Evolutionary conservation across 2,329 filamentous ascomycete genomes (phyloP), one percentile per base, ranked within the genome.

Genomic region (Neonectria faginata): DNA sequence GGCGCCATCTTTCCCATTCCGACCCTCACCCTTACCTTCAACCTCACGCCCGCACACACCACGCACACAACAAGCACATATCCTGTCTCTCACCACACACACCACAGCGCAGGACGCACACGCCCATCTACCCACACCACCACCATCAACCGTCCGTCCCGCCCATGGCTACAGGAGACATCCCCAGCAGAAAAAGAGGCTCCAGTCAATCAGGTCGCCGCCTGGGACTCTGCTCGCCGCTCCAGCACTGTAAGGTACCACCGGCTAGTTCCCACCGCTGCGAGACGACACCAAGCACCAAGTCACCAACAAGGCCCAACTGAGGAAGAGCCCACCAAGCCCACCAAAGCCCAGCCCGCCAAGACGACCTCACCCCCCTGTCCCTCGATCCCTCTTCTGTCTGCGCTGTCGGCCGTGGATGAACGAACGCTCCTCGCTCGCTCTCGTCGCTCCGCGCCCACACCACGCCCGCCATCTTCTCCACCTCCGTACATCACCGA

Each of bases 401-500:
- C 55, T 48, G 50, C 61, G 50, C 61, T 59, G 61, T 59, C 61
- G 61, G 61, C 50, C 42, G 50, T 63, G 56, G 55, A 58, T 48
- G 33, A 45, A 52, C 53, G 47, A 65, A 66, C 64, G 56, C 65
- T 65, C 65, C 60, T 65, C 65, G 39, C 51, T 48, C 42, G 22
- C 60, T 66, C 58, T 48, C 45, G 55, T 67, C 48, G 31, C 64
- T 57, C 61, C 61, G 60, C 53, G 52, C 42, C 58, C 47, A 63
- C 65, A 64, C 47, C 53, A 60, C 55, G 62, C 65, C 65, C 33
- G 50, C 48, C 29, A 16, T 42, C 27, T 48, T 60, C 60, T 65
- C 71, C 71, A 73, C 71, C 71, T 71, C 62, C 63, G 68, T 70
- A 69, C 71, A 73, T 70, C 71, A 69, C 64, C 67, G 64, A 73